Evolutionary conservation across 768 basidiomycete species (phyloP).

Genomic region (Sporobolomyces roseus): DNA sequence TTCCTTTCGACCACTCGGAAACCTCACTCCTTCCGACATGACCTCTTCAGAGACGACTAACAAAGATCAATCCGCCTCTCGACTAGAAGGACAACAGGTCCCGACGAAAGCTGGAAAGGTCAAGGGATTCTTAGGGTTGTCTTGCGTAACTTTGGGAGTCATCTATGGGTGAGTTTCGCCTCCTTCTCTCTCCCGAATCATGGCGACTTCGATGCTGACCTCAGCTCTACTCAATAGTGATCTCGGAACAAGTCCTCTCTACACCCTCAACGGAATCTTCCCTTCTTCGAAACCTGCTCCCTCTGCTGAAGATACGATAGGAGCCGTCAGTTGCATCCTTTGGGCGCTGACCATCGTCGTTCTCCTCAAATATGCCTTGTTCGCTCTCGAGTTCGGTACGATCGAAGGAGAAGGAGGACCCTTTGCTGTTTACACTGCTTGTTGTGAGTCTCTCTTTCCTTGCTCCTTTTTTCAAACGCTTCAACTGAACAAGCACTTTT

Average conservation of each 20-base stretch:
- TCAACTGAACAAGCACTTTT: not conserved
- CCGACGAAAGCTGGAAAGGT: not conserved
- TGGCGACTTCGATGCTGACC: not conserved
- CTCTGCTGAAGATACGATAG: conserved; percentile 61
- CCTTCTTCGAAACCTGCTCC: conserved; percentile 55
- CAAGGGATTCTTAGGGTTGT: not conserved
- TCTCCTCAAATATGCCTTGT: conserved; percentile 60
- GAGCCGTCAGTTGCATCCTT: conserved; percentile 61
- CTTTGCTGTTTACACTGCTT: conserved; percentile 53
- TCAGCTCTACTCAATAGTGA: not conserved
- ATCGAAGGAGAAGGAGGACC: conserved; percentile 63
- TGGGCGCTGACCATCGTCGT: conserved; percentile 64
- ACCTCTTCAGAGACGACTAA: not conserved
- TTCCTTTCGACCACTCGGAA: conserved; percentile 6
- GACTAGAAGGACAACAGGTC: too few relatives aligned
- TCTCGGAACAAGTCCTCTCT: conserved; percentile 59
- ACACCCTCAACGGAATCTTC: conserved; percentile 66
- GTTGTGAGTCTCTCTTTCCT: conserved; percentile 61
- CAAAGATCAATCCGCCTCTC: too few relatives aligned
- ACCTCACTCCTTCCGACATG: conserved; percentile 14
- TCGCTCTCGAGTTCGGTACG: conserved; percentile 54
- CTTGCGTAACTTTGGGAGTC: conserved; percentile 17
- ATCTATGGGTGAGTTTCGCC: conserved; percentile 21
- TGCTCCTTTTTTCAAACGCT: not conserved
- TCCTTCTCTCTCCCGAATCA: not conserved